Evolutionary conservation across 768 basidiomycete species (phyloP).

Genomic region (Auriculariales sp.): DNA sequence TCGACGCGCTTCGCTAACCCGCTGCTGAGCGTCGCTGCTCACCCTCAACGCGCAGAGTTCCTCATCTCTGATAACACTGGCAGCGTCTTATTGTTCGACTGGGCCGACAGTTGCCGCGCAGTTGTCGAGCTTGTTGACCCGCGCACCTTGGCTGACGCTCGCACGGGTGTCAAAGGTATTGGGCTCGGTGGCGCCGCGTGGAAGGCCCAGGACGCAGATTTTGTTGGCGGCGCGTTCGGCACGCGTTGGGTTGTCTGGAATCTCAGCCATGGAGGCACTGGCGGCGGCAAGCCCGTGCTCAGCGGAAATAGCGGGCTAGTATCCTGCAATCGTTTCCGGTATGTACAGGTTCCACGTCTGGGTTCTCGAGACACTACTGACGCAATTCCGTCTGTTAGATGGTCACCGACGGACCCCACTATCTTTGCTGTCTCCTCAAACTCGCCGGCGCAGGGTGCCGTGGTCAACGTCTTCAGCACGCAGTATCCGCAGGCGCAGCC

Average conservation of each 20-base stretch:
- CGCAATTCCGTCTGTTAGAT: slow-evolving; percentile 27
- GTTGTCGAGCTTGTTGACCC: slow-evolving; percentile 62
- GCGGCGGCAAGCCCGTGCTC: slow-evolving; percentile 59
- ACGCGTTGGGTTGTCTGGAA: slow-evolving; percentile 69
- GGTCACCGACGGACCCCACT: slow-evolving; percentile 63
- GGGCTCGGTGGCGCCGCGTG: slow-evolving; percentile 48
- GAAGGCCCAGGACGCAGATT: slow-evolving; percentile 49
- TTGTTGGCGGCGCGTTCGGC: slow-evolving; percentile 64
- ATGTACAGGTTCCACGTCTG: slow-evolving; percentile 7
- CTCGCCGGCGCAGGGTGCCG: slow-evolving; percentile 43
- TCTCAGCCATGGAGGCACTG: slow-evolving; percentile 34
- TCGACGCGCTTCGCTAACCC: slow-evolving; percentile 57
- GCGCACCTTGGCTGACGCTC: slow-evolving; percentile 37
- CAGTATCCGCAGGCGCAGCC: slow-evolving; percentile 52
- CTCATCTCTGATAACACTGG: slow-evolving; percentile 64
- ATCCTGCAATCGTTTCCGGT: slow-evolving; percentile 59
- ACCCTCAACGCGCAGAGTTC: slow-evolving; percentile 68
- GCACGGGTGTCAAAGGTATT: slow-evolving; percentile 29
- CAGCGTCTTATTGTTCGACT: slow-evolving; percentile 66
- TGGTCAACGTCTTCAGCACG: slow-evolving; percentile 55
- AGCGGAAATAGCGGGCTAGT: slow-evolving; percentile 50
- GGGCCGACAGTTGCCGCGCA: slow-evolving; percentile 51
- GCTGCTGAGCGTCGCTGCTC: slow-evolving; percentile 52
- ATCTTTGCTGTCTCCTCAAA: slow-evolving; percentile 65
- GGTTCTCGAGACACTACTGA: not conserved